Evolutionary conservation across 2,329 filamentous ascomycete species (phyloP).

Genomic region (Reticulascus tulasneorum): DNA sequence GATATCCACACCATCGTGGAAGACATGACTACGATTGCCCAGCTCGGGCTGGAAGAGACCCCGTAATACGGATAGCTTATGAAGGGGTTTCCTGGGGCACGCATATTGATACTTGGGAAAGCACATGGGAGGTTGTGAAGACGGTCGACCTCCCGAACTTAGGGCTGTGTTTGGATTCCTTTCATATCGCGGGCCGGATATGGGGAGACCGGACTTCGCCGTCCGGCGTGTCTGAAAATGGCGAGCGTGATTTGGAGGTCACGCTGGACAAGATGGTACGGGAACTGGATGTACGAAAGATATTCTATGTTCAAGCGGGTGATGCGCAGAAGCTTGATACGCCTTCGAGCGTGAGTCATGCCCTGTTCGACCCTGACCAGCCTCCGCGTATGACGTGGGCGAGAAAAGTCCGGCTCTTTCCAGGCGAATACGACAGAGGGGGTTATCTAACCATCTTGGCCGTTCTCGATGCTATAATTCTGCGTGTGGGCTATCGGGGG

Average conservation of each 20-base stretch:
- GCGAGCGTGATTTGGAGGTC: conserved; percentile 47
- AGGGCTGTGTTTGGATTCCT: conserved; percentile 74
- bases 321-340: conserved; percentile 60
- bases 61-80: conserved; percentile 64
- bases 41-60: conserved; percentile 54
- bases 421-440: conserved; percentile 49
- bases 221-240: conserved; percentile 48
- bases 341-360: conserved; percentile 47
- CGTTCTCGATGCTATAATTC: conserved; percentile 48
- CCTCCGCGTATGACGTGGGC: conserved; percentile 61
- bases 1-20: conserved; percentile 51
- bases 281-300: conserved; percentile 55
- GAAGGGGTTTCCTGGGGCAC: conserved; percentile 73
- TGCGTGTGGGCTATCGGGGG: conserved; percentile 52
- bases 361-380: conserved; percentile 49
- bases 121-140: conserved; percentile 62
- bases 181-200: conserved; percentile 68
- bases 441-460: conserved; percentile 56
- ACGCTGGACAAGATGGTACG: conserved; percentile 51
- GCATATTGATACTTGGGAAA: conserved; percentile 66
- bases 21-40: conserved; percentile 62
- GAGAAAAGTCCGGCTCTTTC: conserved; percentile 56
- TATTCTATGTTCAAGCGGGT: conserved; percentile 74
- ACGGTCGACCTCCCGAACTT: conserved; percentile 66
- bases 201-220: conserved; percentile 62